Base-by-base conservation (phyloP, 441 rosid species). In the Melianthus villosus region DNA sequence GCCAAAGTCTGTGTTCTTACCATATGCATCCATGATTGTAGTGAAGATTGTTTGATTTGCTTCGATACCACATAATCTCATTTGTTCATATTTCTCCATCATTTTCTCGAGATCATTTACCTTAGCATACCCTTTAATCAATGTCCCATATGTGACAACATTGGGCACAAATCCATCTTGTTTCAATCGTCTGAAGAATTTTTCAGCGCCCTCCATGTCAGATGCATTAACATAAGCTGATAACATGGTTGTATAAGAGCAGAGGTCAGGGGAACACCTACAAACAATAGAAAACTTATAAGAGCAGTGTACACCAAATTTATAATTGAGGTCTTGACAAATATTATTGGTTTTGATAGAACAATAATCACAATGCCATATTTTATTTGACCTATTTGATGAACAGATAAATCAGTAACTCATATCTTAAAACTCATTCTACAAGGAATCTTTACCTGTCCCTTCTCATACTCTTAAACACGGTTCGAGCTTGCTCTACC, bases 391-490 rank as follows among this genome's bases (percentile, higher is more conserved):
- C 29, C 29, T 6, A 25, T 25, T 8, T 6, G 7, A 25, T 25
- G 29, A 25, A 25, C 29, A 25, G 7, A 1, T 3, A 25, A 25
- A 25, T 25, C 7, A 25, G 29, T 6, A 25, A 25, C 29, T 4
- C 9, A 29, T 6, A 29, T 4, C 11, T 4, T 29, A 29, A 29
- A 0, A 6, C 10, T 10, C 11, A 10, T 29, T 33, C 16, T 35
- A 34, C 22, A 22, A 16, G 29, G 35, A 26, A 48, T 7, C 15
- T 46, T 54, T 68, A 87, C 94, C 93, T 75, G 68, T 87, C 86
- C 38, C 97, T 71, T 57, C 87, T 76, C 97, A 87, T 87, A 74
- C 86, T 73, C 61, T 73, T 77, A 69, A 87, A 87, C 16, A 82
- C 82, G 0, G 59, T 66, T 41, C 65, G 69, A 42, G 97, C 93